Evolutionary conservation across 306 rosid genomes (phyloP).

Genomic region (Canavalia gladiata): DNA sequence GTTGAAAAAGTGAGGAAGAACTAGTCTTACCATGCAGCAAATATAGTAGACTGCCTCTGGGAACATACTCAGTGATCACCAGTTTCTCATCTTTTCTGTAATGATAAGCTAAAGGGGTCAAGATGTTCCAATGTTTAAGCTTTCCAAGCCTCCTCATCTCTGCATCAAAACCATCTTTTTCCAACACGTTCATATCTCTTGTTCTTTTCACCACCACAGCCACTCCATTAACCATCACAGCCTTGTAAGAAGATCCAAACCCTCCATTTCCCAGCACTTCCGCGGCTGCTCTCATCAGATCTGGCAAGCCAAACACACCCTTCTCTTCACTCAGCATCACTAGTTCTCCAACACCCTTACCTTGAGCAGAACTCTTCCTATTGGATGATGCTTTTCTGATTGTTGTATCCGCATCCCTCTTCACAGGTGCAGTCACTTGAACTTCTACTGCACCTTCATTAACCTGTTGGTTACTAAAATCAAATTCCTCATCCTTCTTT

Average conservation of each 20-base stretch:
- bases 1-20: slow-evolving; percentile 1
- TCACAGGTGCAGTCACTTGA: slow-evolving; percentile 55
- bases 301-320: slow-evolving; percentile 74
- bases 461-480: background rate
- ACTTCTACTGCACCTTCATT: slow-evolving; percentile 54
- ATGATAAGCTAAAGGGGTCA: slow-evolving; percentile 81
- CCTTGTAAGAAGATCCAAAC: slow-evolving; percentile 83
- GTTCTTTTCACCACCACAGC: slow-evolving; percentile 90
- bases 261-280: slow-evolving; percentile 84
- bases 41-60: slow-evolving; percentile 66
- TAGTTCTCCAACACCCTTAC: slow-evolving; percentile 53
- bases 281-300: slow-evolving; percentile 84
- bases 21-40: slow-evolving; percentile 66
- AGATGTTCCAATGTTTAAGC: slow-evolving; percentile 64
- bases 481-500: slow-evolving; percentile 35
- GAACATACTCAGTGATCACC: slow-evolving; percentile 69
- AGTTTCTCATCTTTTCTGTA: slow-evolving; percentile 75
- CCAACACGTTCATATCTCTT: slow-evolving; percentile 70
- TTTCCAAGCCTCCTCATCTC: slow-evolving; percentile 63
- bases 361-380: slow-evolving; percentile 35
- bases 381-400: slow-evolving; percentile 35
- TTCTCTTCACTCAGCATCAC: slow-evolving; percentile 69
- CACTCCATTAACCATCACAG: slow-evolving; percentile 76
- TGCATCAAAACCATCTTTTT: slow-evolving; percentile 70
- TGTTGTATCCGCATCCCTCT: slow-evolving; percentile 38